These are phyloP conservation scores for Phytophthora rubi DNA, from an alignment of 352 stramenopile genomes.

Conservation along the genomic window DNA sequence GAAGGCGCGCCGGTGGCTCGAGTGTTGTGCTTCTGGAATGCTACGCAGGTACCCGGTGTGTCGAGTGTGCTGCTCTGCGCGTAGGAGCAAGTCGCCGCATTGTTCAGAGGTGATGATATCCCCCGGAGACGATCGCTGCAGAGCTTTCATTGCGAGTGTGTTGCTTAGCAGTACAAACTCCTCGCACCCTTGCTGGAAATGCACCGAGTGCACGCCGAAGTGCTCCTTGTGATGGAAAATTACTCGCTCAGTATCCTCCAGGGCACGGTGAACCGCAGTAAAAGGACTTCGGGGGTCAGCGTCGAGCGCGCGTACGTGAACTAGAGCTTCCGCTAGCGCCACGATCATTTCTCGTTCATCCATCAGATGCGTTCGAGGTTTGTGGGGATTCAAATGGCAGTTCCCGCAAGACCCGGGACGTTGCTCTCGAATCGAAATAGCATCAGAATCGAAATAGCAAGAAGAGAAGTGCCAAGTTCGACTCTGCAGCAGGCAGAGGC, in stretches of 20 bases:
- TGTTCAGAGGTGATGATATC: conserved; percentile 17
- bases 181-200: conserved; percentile 66
- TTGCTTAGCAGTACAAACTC: conserved; percentile 74
- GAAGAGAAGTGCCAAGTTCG: neutral
- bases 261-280: conserved; percentile 25
- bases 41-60: conserved; percentile 48
- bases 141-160: conserved; percentile 55
- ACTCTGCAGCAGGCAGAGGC: neutral
- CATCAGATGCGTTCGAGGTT: conserved; percentile 4
- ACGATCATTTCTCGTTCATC: conserved; percentile 51
- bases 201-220: conserved; percentile 43
- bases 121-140: conserved; percentile 27
- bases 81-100: conserved; percentile 38
- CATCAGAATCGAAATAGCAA: neutral
- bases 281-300: conserved; percentile 16
- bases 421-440: conserved; percentile 10
- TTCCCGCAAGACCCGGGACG: conserved; percentile 14
- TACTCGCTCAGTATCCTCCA: conserved; percentile 47
- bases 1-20: conserved; percentile 39
- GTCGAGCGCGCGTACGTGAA: conserved; percentile 35
- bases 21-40: conserved; percentile 24
- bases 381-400: neutral
- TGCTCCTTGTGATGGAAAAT: conserved; percentile 58
- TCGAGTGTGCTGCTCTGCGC: conserved; percentile 64
- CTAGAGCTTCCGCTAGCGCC: conserved; percentile 47